phyloP scores from a whole-genome alignment of 2,329 filamentous ascomycete species.

The Trichoderma lentiforme region DNA sequence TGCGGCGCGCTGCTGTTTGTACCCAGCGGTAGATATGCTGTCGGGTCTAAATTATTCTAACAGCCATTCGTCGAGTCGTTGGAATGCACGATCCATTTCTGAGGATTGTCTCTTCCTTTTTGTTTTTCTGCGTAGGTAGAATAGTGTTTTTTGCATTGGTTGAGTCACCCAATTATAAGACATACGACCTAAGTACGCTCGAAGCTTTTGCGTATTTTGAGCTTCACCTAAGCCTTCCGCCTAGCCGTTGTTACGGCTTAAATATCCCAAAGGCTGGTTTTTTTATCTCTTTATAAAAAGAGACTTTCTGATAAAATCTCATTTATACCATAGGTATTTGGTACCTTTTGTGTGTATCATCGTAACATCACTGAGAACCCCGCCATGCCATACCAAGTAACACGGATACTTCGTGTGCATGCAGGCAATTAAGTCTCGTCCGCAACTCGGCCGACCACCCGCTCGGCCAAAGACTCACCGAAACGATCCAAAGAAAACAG shows the following conservation, averaged over 20 bases:
- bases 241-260: too few relatives aligned
- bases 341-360: neutral
- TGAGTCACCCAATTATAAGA: neutral
- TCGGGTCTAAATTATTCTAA: neutral
- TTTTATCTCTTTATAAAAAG: too few relatives aligned
- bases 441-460: conserved; percentile 7
- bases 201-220: too few relatives aligned
- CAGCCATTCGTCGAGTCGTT: neutral
- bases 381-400: neutral
- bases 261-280: too few relatives aligned
- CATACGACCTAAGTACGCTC: too few relatives aligned
- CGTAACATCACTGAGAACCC: neutral
- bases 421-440: neutral
- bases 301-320: too few relatives aligned
- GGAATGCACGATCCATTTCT: neutral
- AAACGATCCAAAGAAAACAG: neutral
- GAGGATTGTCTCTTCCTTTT: neutral
- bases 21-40: neutral
- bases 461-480: neutral
- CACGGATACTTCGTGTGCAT: neutral
- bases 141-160: neutral
- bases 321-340: neutral
- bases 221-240: too few relatives aligned
- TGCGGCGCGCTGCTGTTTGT: neutral
- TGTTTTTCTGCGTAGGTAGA: neutral